phyloP scores from a whole-genome alignment of 805 yeast genomes.

The Kodamaea sagamina region DNA sequence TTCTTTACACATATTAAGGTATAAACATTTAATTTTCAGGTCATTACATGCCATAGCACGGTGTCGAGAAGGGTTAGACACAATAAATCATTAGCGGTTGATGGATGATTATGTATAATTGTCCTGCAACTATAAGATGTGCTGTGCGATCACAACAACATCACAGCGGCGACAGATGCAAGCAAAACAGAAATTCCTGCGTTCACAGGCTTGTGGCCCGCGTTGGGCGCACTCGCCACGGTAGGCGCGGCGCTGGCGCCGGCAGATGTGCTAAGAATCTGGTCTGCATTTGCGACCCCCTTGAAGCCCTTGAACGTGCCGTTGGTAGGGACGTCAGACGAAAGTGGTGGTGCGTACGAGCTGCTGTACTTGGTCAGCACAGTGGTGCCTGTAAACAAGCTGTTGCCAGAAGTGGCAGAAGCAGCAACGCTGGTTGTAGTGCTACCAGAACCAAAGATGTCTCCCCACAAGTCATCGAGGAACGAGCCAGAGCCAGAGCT shows the following conservation, averaged over 20 bases:
- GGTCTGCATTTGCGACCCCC: neutral
- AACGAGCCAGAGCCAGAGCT: slow-evolving; percentile 9
- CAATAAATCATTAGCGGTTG: slow-evolving; percentile 9
- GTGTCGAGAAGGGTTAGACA: slow-evolving; percentile 2
- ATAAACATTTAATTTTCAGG: slow-evolving; percentile 9
- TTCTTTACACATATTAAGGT: slow-evolving; percentile 8
- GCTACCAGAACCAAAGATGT: slow-evolving; percentile 7
- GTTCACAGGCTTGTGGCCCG: slow-evolving; percentile 8
- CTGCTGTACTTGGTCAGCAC: slow-evolving; percentile 8
- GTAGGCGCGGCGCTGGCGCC: slow-evolving; percentile 12
- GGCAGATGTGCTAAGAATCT: slow-evolving; percentile 10
- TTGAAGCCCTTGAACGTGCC: slow-evolving; percentile 4
- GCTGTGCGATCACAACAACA: slow-evolving; percentile 16
- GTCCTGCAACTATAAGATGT: slow-evolving; percentile 18
- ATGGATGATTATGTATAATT: slow-evolving; percentile 13
- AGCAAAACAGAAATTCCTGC: slow-evolving; percentile 13
- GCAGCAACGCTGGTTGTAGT: slow-evolving; percentile 7
- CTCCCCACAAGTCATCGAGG: slow-evolving; percentile 9
- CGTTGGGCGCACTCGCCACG: slow-evolving; percentile 16
- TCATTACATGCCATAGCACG: slow-evolving; percentile 9
- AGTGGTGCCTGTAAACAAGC: slow-evolving; percentile 1
- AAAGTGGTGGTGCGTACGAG: slow-evolving; percentile 8
- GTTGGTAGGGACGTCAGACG: slow-evolving; percentile 8
- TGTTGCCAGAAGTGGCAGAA: slow-evolving; percentile 5
- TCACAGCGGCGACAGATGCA: slow-evolving; percentile 15